Evolutionary conservation across 2,329 filamentous ascomycete genomes (phyloP), one percentile per base, ranked within the genome.

Genomic region (Immersiporthe knoxdaviesiana): DNA sequence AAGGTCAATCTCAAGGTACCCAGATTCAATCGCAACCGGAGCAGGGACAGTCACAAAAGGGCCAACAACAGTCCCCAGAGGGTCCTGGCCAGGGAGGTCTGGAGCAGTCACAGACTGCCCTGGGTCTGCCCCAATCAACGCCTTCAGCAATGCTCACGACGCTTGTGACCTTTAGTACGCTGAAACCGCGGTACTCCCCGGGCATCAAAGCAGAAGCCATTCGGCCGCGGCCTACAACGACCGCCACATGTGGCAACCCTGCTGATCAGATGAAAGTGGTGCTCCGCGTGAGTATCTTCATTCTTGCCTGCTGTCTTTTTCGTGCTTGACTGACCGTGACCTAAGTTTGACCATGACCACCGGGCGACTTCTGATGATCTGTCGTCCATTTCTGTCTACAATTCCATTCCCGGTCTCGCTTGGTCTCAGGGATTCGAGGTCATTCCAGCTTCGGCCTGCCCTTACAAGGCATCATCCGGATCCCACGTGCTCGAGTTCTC

Each of bases 371-470:
- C 67, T 12, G 56, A 64, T 12, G 62, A 39, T 1, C 44, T 71
- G 14, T 63, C 64, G 16, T 59, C 70, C 11, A 66, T 72, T 44
- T 60, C 63, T 2, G 70, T 72, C n/a, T 65, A 70, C 66, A 74
- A 67, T 21, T 72, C 75, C 2, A 75, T 76, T 68, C 74, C 73
- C 32, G 75, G 72, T 27, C 77, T 81, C 62, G 74, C 74, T 52
- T 81, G 79, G 68, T 79, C 78, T 7, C 68, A 74, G 32, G 79
- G 79, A 7, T 81, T 80, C 68, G 68, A 68, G 5, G 76, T 78
- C 7, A 73, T 76, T 11, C 74, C 76, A 14, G 21, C 66, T n/a
- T 73, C 79, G 41, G 74, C 75, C 65, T 75, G 72, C 2, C 75
- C 75, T 27, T 79, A 76, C 61, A 65, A 74, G 12, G 74, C 78